Conservation (phyloP, 2,329 filamentous ascomycete species). For the Capronia americana region DNA sequence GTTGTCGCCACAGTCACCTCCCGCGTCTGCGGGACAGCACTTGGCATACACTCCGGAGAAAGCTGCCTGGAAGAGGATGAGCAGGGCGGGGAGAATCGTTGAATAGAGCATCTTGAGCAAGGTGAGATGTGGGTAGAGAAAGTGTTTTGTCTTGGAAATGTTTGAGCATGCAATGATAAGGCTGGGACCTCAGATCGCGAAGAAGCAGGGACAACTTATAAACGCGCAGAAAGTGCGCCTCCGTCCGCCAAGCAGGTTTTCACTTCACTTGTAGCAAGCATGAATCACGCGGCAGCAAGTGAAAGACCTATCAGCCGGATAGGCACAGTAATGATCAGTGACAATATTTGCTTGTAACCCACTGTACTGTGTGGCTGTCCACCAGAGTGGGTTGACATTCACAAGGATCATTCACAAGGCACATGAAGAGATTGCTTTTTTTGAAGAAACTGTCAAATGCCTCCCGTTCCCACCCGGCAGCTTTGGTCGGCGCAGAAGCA, state of each 20-base stretch:
- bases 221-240: not conserved
- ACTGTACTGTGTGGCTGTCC: not conserved
- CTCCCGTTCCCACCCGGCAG: not conserved
- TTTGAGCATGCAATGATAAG: not conserved
- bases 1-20: slow-evolving; percentile 13
- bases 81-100: not conserved
- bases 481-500: not conserved
- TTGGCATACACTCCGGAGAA: slow-evolving; percentile 7
- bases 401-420: not conserved
- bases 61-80: slow-evolving; percentile 1
- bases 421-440: not conserved
- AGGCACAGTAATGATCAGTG: not conserved
- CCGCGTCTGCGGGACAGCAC: slow-evolving; percentile 6
- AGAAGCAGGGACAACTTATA: not conserved
- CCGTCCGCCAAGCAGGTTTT: not conserved
- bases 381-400: not conserved
- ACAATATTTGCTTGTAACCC: not conserved
- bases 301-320: not conserved
- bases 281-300: not conserved
- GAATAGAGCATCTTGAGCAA: slow-evolving; percentile 7
- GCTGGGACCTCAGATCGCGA: not conserved
- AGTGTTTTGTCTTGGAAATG: not conserved
- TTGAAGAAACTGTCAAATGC: not conserved
- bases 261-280: not conserved
- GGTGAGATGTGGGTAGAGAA: not conserved